phyloP scores from a whole-genome alignment of 257 asterid genomes.

The Leonotis leonurus region DNA sequence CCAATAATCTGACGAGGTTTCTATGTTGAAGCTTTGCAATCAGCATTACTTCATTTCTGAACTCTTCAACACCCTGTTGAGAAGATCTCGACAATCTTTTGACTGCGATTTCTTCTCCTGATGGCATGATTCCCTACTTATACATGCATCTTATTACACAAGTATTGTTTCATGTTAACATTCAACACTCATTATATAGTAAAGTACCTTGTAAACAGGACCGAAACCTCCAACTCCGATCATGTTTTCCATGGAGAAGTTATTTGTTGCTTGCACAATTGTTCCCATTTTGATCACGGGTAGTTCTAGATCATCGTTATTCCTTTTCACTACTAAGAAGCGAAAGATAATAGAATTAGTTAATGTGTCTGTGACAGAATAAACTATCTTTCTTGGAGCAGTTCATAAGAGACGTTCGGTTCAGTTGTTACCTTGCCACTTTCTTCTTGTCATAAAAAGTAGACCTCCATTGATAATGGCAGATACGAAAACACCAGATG shows the following conservation, averaged over 20 bases:
- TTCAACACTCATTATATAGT: not conserved
- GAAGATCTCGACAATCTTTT: not conserved
- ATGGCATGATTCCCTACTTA: not conserved
- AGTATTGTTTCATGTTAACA: not conserved
- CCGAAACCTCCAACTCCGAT: constrained; percentile 29
- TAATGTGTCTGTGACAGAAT: not conserved
- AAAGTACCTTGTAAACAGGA: constrained; percentile 22
- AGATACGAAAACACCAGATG: constrained; percentile 9
- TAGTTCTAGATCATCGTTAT: constrained; percentile 20
- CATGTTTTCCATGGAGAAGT: constrained; percentile 27
- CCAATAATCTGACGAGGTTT: not conserved
- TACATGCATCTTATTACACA: not conserved
- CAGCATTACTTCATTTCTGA: not conserved
- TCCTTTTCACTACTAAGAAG: not conserved
- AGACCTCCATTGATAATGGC: not conserved
- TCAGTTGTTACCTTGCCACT: constrained; percentile 12
- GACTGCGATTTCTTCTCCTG: not conserved
- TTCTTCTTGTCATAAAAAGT: not conserved
- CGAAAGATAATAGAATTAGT: not conserved
- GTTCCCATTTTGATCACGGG: constrained; percentile 24
- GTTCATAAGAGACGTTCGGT: not conserved
- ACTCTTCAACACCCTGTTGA: not conserved
- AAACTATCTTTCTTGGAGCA: no score
- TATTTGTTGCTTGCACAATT: constrained; percentile 25
- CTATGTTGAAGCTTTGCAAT: not conserved